Conservation (phyloP, 148 eudicot genomes). For the Rheum nobile region DNA sequence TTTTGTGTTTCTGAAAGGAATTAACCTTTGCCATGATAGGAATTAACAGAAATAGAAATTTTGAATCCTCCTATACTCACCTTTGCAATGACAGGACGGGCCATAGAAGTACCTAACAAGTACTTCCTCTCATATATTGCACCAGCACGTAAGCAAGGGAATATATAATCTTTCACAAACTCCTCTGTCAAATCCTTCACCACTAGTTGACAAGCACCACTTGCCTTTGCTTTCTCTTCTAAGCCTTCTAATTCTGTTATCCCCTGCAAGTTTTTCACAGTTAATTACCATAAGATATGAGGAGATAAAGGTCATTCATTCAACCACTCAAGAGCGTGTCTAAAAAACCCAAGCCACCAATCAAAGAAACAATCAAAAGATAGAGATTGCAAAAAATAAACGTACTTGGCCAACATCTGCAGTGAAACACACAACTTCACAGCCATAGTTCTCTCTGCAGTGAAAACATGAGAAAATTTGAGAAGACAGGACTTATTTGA, state of each 20-base stretch:
- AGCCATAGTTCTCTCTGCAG: constrained; percentile 98
- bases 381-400: not conserved
- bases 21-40: too few species aligned
- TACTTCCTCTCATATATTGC: constrained; percentile 95
- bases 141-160: constrained; percentile 95
- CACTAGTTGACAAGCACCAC: constrained; percentile 93
- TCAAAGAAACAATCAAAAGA: not conserved
- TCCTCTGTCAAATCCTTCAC: constrained; percentile 96
- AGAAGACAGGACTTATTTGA: not conserved
- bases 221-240: constrained; percentile 93
- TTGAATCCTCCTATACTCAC: too few species aligned
- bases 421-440: constrained; percentile 98
- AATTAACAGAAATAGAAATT: too few species aligned
- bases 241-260: constrained; percentile 74
- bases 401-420: constrained; percentile 99
- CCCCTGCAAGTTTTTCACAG: constrained; percentile 36
- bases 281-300: not conserved
- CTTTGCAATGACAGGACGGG: constrained; percentile 98
- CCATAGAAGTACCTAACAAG: constrained; percentile 97
- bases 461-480: not conserved
- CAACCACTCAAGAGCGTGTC: not conserved
- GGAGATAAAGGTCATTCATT: not conserved
- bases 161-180: constrained; percentile 81
- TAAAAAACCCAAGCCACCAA: not conserved
- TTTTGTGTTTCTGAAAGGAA: too few species aligned